These are phyloP conservation scores for Phytophthora ramorum DNA, from an alignment of 352 stramenopile genomes.

Conservation along the genomic window DNA sequence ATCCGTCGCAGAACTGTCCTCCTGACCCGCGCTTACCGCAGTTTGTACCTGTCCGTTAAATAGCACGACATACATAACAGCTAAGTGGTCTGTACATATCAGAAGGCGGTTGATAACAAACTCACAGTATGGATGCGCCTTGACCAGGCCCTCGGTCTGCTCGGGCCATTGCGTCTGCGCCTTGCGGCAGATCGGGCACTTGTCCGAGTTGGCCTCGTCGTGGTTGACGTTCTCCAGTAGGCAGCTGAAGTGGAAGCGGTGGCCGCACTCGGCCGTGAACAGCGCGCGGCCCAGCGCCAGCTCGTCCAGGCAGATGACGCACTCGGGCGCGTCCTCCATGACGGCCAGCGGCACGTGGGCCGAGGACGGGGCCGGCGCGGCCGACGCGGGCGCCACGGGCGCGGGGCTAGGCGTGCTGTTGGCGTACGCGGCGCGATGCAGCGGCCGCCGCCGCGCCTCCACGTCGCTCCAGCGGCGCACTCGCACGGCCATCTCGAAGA, in stretches of 20 bases:
- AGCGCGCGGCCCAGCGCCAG: constrained; percentile 66
- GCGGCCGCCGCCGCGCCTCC: constrained; percentile 45
- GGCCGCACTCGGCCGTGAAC: constrained; percentile 87
- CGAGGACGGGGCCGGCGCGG: constrained; percentile 8
- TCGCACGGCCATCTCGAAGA: constrained; percentile 36
- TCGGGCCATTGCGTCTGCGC: constrained; percentile 85
- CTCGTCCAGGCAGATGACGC: constrained; percentile 88
- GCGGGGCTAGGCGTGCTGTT: constrained; percentile 41
- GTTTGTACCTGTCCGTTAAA: constrained; percentile 57
- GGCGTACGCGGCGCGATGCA: constrained; percentile 37
- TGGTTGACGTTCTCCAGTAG: constrained; percentile 91
- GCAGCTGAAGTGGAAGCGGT: constrained; percentile 89
- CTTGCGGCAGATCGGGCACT: constrained; percentile 90
- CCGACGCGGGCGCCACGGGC: constrained; percentile 28
- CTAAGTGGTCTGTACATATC: not conserved
- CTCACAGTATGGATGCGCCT: constrained; percentile 85
- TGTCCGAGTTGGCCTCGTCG: constrained; percentile 89
- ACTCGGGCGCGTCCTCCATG: constrained; percentile 68
- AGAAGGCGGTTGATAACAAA: not conserved
- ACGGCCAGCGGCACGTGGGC: constrained; percentile 47
- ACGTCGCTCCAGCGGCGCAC: constrained; percentile 82
- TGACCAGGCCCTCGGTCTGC: constrained; percentile 85
- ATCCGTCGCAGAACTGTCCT: constrained; percentile 78
- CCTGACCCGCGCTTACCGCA: constrained; percentile 76
- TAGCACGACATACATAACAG: not conserved